Conservation (phyloP, 169 alveolate genomes). For the Plasmodium fragile region DNA sequence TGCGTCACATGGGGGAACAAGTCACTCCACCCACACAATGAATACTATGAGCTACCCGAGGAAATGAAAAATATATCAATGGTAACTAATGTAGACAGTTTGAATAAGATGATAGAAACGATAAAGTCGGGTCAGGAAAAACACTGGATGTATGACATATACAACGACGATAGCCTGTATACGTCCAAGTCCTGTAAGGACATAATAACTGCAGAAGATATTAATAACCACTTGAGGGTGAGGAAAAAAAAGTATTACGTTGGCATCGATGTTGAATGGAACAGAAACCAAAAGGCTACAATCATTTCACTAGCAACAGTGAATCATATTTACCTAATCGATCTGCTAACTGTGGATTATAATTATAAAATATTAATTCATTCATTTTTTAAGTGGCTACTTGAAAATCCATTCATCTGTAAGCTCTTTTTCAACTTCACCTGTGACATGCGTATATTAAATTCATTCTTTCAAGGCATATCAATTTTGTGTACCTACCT, state of each 20-base stretch:
- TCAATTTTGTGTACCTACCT: slow-evolving; percentile 2
- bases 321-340: slow-evolving; percentile 52
- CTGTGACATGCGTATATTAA: slow-evolving; percentile 46
- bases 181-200: background rate
- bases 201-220: slow-evolving; percentile 23
- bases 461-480: slow-evolving; percentile 28
- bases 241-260: slow-evolving; percentile 28
- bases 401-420: slow-evolving; percentile 73
- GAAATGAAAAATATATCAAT: slow-evolving; percentile 31
- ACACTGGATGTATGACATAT: slow-evolving; percentile 52
- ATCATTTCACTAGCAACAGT: slow-evolving; percentile 68
- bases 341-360: slow-evolving; percentile 37
- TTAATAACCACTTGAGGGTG: slow-evolving; percentile 30
- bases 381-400: slow-evolving; percentile 68
- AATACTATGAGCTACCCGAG: slow-evolving; percentile 51
- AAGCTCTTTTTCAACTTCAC: slow-evolving; percentile 61
- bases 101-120: slow-evolving; percentile 14
- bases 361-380: slow-evolving; percentile 30
- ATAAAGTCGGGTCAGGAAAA: slow-evolving; percentile 18
- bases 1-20: background rate
- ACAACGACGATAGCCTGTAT: slow-evolving; percentile 4
- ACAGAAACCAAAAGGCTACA: slow-evolving; percentile 51
- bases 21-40: background rate
- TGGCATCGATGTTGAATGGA: slow-evolving; percentile 78
- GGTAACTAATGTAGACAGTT: slow-evolving; percentile 3